Evolutionary conservation across 805 yeast species (phyloP), one percentile per base, ranked within the genome.

Genomic region (Sporopachydermia lactativora): DNA sequence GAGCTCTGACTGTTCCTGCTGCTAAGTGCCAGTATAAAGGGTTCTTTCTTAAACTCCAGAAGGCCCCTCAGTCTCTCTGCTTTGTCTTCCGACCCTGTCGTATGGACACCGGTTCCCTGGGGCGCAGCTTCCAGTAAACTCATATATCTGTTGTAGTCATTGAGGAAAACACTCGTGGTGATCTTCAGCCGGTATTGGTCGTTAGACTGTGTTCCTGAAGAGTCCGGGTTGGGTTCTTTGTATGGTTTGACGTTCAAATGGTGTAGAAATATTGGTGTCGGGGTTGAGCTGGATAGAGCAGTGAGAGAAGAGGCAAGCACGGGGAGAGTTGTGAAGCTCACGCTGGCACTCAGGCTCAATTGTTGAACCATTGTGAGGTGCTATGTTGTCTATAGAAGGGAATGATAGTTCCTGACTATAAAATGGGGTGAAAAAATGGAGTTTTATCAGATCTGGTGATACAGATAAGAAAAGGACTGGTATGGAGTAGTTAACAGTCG

Each of bases 311-410:
- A 47, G 2, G 40, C 31, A 2, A 47, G 39, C 11, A 53, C 45
- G 5, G 44, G 45, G 15, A 43, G 43, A 34, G 52, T 53, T 2
- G 48, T 19, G 2, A 15, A 34, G 2, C 41, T 15, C 3, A 52
- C 39, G 5, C 44, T 41, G 1, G 54, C 51, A 35, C 47, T 48
- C 1, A 54, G 43, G n/a, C 49, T 42, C 17, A 54, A 48, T 16
- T 54, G 55, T 37, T 54, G 58, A 0, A 54, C 58, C 58, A 54
- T 53, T 19, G 35, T 18, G 35, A 39, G 2, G 16, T n/a, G n/a
- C 8, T 24, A 24, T 24, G n/a, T 24, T 24, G 8, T n/a, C n/a
- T n/a, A n/a, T n/a, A n/a, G n/a, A n/a, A n/a, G n/a, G n/a, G n/a
- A n/a, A n/a, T n/a, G n/a, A n/a, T n/a, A n/a, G n/a, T n/a, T n/a